Percentiles rank a stretch among this genome's conserved stretches.
Conservation (phyloP, 345 rosid genomes). For the Populus deltoides region DNA sequence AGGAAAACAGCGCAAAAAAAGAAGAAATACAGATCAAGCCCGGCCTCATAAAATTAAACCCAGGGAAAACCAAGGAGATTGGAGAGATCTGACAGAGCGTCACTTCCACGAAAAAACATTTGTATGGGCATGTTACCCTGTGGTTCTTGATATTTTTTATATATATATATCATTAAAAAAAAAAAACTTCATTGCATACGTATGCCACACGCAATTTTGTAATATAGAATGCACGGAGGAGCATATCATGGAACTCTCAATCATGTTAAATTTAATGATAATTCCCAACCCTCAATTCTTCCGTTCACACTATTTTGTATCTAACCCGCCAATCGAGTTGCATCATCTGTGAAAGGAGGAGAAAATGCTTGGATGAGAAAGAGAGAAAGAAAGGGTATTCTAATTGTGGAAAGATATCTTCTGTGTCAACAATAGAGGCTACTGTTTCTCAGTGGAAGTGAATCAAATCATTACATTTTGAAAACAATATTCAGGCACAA, state of each 20-base stretch:
- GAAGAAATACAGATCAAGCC: background rate
- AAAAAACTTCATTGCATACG: background rate
- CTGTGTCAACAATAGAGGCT: background rate
- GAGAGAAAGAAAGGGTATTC: background rate
- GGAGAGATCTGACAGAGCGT: no score
- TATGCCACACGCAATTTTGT: background rate
- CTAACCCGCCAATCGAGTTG: background rate
- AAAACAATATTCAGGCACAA: background rate
- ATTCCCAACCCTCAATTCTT: background rate
- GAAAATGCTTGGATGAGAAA: background rate
- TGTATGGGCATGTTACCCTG: no score
- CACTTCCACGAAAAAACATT: no score
- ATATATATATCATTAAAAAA: no score
- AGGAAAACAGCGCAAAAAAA: background rate
- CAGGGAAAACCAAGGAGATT: background rate
- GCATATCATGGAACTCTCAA: background rate
- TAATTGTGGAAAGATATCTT: background rate
- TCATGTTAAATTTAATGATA: no score
- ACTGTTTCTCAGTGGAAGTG: background rate
- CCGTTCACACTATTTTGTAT: background rate
- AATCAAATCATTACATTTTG: constrained; percentile 25
- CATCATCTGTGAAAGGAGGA: background rate
- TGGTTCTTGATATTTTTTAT: no score
- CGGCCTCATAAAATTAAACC: background rate
- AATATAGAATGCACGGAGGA: background rate